Evolutionary conservation across 2,329 filamentous ascomycete genomes (phyloP).

Genomic region (Calonectria henricotiae): DNA sequence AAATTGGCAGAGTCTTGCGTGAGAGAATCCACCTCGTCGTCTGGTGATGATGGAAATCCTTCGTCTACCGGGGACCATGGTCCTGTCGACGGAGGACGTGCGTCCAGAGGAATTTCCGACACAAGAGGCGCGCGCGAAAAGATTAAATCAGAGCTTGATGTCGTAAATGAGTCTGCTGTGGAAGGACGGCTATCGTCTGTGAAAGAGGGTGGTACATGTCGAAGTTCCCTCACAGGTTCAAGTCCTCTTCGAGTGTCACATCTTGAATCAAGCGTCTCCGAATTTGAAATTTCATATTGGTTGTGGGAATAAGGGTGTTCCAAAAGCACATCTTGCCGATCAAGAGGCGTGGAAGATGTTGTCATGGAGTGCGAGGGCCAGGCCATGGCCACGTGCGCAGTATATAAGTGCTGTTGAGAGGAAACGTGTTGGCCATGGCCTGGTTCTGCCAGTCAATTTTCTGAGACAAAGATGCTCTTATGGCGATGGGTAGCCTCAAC

Average conservation of each 20-base stretch:
- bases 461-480: conserved; percentile 83
- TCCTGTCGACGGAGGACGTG: not conserved
- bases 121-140: conserved; percentile 30
- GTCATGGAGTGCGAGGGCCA: conserved; percentile 53
- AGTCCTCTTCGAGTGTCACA: conserved; percentile 30
- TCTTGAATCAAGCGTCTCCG: conserved; percentile 27
- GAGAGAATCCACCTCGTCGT: not conserved
- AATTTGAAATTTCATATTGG: conserved; percentile 35
- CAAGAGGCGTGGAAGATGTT: conserved; percentile 20
- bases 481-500: conserved; percentile 90
- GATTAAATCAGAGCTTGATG: conserved; percentile 45
- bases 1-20: not conserved
- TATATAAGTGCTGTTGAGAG: conserved; percentile 42
- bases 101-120: conserved; percentile 31
- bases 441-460: conserved; percentile 59
- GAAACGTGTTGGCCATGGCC: conserved; percentile 49
- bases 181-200: conserved; percentile 38
- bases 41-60: conserved; percentile 9
- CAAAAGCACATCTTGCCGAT: conserved; percentile 25
- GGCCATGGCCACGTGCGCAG: conserved; percentile 60
- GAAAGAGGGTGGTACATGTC: conserved; percentile 19
- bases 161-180: conserved; percentile 46
- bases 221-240: conserved; percentile 29
- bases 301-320: conserved; percentile 15
- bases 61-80: not conserved